These are phyloP conservation scores for Eimeria falciformis DNA, from an alignment of 169 alveolate genomes.

Conservation along the genomic window DNA sequence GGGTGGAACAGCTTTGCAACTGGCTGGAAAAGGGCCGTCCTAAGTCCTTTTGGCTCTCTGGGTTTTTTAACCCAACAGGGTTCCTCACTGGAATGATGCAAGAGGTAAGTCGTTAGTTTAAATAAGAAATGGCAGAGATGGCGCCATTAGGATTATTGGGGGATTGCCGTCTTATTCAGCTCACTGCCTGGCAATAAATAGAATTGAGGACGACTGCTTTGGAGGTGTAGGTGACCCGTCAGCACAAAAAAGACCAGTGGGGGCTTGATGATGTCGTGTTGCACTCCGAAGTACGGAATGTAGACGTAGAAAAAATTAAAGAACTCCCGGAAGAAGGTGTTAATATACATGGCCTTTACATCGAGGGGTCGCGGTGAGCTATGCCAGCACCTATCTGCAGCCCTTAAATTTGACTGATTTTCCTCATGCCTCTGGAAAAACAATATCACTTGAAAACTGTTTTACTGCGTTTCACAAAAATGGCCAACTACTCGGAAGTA, in stretches of 20 bases:
- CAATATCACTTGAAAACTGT: no score
- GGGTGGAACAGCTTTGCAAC: slow-evolving; percentile 93
- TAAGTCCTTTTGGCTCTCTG: slow-evolving; percentile 94
- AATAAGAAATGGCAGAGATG: not conserved
- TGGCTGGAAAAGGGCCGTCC: slow-evolving; percentile 95
- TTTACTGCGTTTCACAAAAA: no score
- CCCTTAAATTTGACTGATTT: not conserved
- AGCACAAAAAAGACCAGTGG: slow-evolving; percentile 94
- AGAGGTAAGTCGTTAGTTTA: slow-evolving; percentile 84
- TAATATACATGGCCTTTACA: slow-evolving; percentile 94
- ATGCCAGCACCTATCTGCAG: not conserved
- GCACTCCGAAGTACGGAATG: slow-evolving; percentile 87
- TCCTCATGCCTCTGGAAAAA: no score
- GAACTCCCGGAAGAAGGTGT: slow-evolving; percentile 92
- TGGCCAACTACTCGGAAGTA: no score
- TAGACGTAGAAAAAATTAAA: slow-evolving; percentile 84
- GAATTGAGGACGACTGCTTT: not conserved
- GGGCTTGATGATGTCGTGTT: slow-evolving; percentile 96
- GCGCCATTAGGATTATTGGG: no score
- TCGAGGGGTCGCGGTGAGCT: slow-evolving; percentile 93
- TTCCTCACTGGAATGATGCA: slow-evolving; percentile 97
- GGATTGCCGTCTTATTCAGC: no score
- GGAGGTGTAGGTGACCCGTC: slow-evolving; percentile 86
- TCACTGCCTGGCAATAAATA: not conserved
- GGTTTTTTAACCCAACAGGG: slow-evolving; percentile 94